These are phyloP conservation scores for Schizosaccharomyces japonicus DNA, from an alignment of 805 yeast genomes.

Conservation along the genomic window DNA sequence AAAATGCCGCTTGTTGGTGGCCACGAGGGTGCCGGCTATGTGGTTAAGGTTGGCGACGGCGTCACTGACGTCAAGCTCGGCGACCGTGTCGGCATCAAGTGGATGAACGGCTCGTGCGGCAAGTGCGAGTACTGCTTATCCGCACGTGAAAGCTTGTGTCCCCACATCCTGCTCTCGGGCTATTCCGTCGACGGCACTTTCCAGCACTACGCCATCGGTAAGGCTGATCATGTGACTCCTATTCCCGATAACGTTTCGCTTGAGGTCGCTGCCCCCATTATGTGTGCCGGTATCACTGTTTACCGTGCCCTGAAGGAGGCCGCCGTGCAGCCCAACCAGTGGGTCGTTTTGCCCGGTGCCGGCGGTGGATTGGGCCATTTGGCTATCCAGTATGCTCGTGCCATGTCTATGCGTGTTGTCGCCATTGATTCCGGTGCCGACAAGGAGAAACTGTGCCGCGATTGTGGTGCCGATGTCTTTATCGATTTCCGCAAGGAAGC, in stretches of 20 bases:
- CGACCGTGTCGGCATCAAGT: slow-evolving; percentile 61
- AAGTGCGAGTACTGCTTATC: slow-evolving; percentile 43
- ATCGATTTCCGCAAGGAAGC: slow-evolving; percentile 23
- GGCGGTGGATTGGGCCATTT: slow-evolving; percentile 39
- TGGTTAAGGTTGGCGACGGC: slow-evolving; percentile 48
- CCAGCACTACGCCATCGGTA: slow-evolving; percentile 52
- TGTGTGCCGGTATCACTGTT: slow-evolving; percentile 81
- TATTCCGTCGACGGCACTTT: slow-evolving; percentile 40
- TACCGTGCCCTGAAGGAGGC: slow-evolving; percentile 27
- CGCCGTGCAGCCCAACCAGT: slow-evolving; percentile 39
- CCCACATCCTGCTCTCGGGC: slow-evolving; percentile 26
- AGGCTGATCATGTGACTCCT: slow-evolving; percentile 64
- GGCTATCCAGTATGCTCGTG: slow-evolving; percentile 35
- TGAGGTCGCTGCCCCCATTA: slow-evolving; percentile 54
- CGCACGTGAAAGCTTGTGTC: slow-evolving; percentile 14
- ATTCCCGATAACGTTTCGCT: slow-evolving; percentile 53
- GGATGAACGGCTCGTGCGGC: slow-evolving; percentile 60
- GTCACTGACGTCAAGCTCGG: slow-evolving; percentile 54
- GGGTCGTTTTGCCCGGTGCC: slow-evolving; percentile 45
- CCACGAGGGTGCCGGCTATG: slow-evolving; percentile 75
- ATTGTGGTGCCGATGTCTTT: slow-evolving; percentile 31
- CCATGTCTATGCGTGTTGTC: slow-evolving; percentile 32
- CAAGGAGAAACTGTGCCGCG: slow-evolving; percentile 16
- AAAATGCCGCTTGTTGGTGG: slow-evolving; percentile 65
- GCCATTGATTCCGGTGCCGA: slow-evolving; percentile 35